Evolutionary conservation across 2,329 filamentous ascomycete genomes (phyloP), one percentile per base, ranked within the genome.

Genomic region (Cordyceps pruinosa): DNA sequence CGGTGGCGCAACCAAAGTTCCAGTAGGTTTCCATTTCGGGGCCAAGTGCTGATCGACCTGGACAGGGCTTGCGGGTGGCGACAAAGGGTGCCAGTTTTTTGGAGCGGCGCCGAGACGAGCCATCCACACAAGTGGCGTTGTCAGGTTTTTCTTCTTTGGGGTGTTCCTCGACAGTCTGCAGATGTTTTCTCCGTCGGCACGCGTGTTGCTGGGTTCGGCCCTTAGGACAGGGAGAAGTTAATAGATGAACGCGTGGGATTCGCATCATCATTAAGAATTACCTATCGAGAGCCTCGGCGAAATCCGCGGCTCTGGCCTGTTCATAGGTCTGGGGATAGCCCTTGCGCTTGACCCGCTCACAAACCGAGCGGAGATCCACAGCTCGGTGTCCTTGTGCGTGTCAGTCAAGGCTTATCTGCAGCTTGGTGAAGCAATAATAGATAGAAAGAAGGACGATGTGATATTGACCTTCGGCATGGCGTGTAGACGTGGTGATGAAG

Each of bases 11-110:
- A 30, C 46, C 46, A 49, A 50, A 50, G 45, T 50, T 46, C 54
- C 30, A 57, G 46, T 7, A 49, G 46, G 54, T 19, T 57, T 35
- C 45, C 54, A 49, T 28, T 57, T 57, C 12, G 35, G 35, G 46
- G 28, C 5, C 54, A 57, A 57, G 54, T 57, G 54, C 54, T 57
- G 54, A 57, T 57, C 46, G 54, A 34, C 34, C 23, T 23, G 19
- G 37, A 34, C 53, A 25, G 15, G 53, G 53, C 53, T 28, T 56
- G 53, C 45, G 45, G 53, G 53, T 56, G 53, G 53, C 53, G 45
- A 54, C 51, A 54, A 17, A 41, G 42, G 51, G 42, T 21, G 19
- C 53, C 34, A 49, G 26, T 49, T 48, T 48, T 56, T 55, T 54
- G 28, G 45, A 49, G 44, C 26, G 34, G 45, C 44, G 45, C 26